A percentile compares a stretch with the other conserved stretches of the same genome.
These are phyloP conservation scores for Camellia oleifera DNA, from an alignment of 179 eudicot species.

Conservation along the genomic window DNA sequence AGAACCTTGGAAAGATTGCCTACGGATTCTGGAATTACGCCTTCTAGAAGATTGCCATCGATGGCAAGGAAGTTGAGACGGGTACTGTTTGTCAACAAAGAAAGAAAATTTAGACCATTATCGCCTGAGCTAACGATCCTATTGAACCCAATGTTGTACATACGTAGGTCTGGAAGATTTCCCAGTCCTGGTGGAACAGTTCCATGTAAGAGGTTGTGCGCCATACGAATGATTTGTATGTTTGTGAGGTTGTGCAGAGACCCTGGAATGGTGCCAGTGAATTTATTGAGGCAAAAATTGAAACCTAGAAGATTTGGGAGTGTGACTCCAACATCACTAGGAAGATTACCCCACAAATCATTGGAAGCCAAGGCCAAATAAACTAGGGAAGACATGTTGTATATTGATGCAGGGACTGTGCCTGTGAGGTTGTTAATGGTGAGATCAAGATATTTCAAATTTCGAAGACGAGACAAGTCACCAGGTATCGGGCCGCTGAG, in stretches of 20 bases:
- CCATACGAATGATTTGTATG: conserved; percentile 45
- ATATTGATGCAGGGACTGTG: conserved; percentile 37
- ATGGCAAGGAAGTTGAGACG: conserved; percentile 42
- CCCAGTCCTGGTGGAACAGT: conserved; percentile 55
- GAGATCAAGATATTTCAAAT: conserved; percentile 41
- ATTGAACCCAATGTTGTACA: conserved; percentile 56
- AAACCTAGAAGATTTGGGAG: conserved; percentile 51
- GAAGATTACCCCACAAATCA: conserved; percentile 42
- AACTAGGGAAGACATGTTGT: conserved; percentile 58
- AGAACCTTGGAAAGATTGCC: conserved; percentile 56
- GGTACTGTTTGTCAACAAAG: conserved; percentile 41
- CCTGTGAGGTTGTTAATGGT: conserved; percentile 52
- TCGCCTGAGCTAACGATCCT: conserved; percentile 34
- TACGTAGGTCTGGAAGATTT: conserved; percentile 45
- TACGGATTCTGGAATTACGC: conserved; percentile 48
- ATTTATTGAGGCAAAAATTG: conserved; percentile 44
- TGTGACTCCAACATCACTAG: conserved; percentile 42
- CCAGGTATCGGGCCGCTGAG: conserved; percentile 42
- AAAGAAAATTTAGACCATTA: conserved; percentile 42
- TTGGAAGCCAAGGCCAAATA: conserved; percentile 45
- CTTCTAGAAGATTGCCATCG: conserved; percentile 49
- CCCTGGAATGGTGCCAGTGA: conserved; percentile 56
- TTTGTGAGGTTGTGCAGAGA: conserved; percentile 59
- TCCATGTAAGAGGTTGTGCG: conserved; percentile 46
- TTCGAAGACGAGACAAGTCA: conserved; percentile 30